Base-by-base conservation (phyloP, 2,329 filamentous ascomycete genomes). In the Beauveria asiatica region DNA sequence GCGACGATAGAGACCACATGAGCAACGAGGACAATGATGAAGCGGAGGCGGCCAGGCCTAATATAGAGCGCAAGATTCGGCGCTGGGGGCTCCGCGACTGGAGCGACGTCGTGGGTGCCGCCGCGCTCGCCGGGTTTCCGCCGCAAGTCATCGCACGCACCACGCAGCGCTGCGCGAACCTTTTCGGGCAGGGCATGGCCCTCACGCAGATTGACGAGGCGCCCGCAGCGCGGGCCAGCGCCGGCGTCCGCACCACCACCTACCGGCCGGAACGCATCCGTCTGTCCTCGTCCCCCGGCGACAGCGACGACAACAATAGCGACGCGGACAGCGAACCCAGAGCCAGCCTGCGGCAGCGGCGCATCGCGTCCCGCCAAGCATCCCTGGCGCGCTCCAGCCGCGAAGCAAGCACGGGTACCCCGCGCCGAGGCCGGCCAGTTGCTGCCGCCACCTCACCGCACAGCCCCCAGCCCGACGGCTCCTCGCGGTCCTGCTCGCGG, bases 31-130 rank as follows among this genome's bases (percentile, higher is more conserved):
- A 64, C 19, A 63, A 65, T 19, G 62, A 60, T 42, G 57, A 61
- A 48, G 44, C 55, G 5, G 57, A 61, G 49, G 44, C 55, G 5
- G 49, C 60, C 17, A 64, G 66, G 33, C 64, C 61, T 37, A 68
- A 65, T 21, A 50, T 52, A 13, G 67, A 69, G 16, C 64, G 62
- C n/a, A 72, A 66, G 58, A 66, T 72, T 3, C 64, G 66, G 2
- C 67, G 70, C 49, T 78, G 71, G 69, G 78, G 72, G 16, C 75
- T 84, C 13, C 82, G 89, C 23, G 89, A 95, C 74, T 97, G 93
- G 93, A 88, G 85, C 65, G 90, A 96, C 65, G 82, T 97, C 1
- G 74, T 97, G 30, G 89, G 89, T 0, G 80, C 91, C 1, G 93
- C 93, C 3, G 82, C 89, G 0, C 74, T 95, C 54, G 83, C 83